Evolutionary conservation across 768 basidiomycete genomes (phyloP).

Genomic region (Cyclocybe cylindracea): DNA sequence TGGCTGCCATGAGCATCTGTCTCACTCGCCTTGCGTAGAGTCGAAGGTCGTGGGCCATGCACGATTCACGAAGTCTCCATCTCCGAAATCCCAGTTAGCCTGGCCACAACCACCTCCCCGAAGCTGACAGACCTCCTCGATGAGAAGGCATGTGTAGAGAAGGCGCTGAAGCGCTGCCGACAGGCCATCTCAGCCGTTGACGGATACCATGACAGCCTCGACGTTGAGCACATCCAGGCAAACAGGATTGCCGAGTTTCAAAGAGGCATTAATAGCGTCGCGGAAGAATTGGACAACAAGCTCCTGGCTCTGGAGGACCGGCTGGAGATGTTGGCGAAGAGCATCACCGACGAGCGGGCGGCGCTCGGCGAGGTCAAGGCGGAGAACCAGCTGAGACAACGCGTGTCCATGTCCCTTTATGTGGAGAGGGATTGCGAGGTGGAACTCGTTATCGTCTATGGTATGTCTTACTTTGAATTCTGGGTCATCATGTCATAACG

Average conservation of each 20-base stretch:
- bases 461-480: constrained; percentile 14
- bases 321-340: constrained; percentile 12
- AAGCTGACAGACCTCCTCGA: constrained; percentile 17
- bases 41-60: constrained; percentile 33
- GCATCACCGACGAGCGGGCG: constrained; percentile 20
- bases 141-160: constrained; percentile 15
- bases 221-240: constrained; percentile 22
- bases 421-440: constrained; percentile 26
- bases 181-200: constrained; percentile 23
- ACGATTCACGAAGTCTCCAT: constrained; percentile 38
- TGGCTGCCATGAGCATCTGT: neutral
- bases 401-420: constrained; percentile 26
- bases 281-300: constrained; percentile 26
- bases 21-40: constrained; percentile 16
- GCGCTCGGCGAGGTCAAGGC: constrained; percentile 7
- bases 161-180: constrained; percentile 23
- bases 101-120: constrained; percentile 18
- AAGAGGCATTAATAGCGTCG: constrained; percentile 22
- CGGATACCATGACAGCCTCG: constrained; percentile 26
- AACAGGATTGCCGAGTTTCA: constrained; percentile 16
- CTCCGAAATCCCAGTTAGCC: constrained; percentile 11
- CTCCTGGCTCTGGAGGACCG: constrained; percentile 19
- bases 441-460: constrained; percentile 32
- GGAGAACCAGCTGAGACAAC: constrained; percentile 12
- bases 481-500: too few relatives aligned